Base-by-base conservation (phyloP, 2,329 filamentous ascomycete genomes). In the Diaporthe citri region DNA sequence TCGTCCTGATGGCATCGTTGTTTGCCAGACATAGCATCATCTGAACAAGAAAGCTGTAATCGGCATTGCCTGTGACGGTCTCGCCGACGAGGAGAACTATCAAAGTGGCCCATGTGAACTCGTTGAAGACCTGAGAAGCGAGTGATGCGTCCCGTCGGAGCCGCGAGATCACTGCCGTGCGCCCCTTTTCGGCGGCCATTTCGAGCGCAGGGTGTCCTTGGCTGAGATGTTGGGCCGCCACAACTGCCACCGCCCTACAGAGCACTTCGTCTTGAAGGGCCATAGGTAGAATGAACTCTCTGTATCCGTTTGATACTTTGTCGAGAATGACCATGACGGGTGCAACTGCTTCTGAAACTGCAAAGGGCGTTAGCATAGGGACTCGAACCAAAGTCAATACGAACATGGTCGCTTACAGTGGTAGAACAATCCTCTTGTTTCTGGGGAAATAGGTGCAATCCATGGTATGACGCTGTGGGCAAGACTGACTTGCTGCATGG, bases 281-380 rank as follows among this genome's bases (percentile, higher is more conserved):
- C 64, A 67, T 52, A 1, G 64, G 64, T 15, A 67, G 15, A n/a
- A 67, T 67, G 31, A 67, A 52, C 8, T 67, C 64, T n/a, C 64
- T 13, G 9, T 67, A 67, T 39, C 64, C 64, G 6, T 67, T 67
- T 52, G 64, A 52, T 39, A 67, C 46, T 8, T 52, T 67, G 25
- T 67, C 64, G 15, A 67, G 46, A 13, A 67, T 67, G 12, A 67
- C 64, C 64, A 67, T 67, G 46, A 67, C 64, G 3, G 64, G 64
- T 0, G 64, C 64, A 3, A 67, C 64, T 25, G 64, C 64, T 25
- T 67, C 46, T 9, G 64, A 67, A 48, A 67, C 64, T 67, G 4
- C 1, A 17, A 9, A 20, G 20, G 0, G 5, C 3, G 60, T 64
- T 25, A 64, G 17, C 8, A 9, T 3, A 3, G 25, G 25, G 5